Percentiles rank a stretch among this genome's conserved stretches.
Evolutionary conservation across 257 asterid species (phyloP).

Genomic region (Nicotiana attenuata): DNA sequence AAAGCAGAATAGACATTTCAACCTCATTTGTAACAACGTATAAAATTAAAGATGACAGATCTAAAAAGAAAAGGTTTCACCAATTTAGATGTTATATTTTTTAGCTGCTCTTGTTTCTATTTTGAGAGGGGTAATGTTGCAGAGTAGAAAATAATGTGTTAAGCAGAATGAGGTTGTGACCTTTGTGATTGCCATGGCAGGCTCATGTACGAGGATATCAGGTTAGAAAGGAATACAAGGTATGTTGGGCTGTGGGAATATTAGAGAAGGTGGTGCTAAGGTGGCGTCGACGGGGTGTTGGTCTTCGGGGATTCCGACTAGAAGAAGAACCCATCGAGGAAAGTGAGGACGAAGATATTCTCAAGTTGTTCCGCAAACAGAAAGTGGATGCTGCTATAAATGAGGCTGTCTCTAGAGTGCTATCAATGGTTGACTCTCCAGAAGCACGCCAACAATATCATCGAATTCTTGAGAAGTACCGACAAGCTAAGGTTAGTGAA

Average conservation of each 20-base stretch:
- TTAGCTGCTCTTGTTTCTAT: background rate
- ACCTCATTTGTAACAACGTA: background rate
- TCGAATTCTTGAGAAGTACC: slow-evolving; percentile 70
- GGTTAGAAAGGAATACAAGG: slow-evolving; percentile 68
- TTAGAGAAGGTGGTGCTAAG: slow-evolving; percentile 85
- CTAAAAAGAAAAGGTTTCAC: background rate
- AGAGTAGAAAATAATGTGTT: background rate
- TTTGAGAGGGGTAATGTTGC: background rate
- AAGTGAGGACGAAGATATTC: slow-evolving; percentile 69
- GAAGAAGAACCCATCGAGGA: slow-evolving; percentile 51
- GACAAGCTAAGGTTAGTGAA: slow-evolving; percentile 72
- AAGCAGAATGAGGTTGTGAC: slow-evolving; percentile 5
- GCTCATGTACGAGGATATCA: slow-evolving; percentile 97
- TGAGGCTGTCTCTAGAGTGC: slow-evolving; percentile 85
- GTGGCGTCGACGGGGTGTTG: slow-evolving; percentile 88
- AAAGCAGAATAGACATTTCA: background rate
- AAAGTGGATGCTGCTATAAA: slow-evolving; percentile 70
- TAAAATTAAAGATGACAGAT: background rate
- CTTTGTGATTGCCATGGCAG: slow-evolving; percentile 32
- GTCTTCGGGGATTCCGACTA: slow-evolving; percentile 65
- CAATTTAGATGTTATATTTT: background rate
- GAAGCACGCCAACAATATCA: slow-evolving; percentile 81
- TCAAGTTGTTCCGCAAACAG: slow-evolving; percentile 69
- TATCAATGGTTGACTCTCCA: slow-evolving; percentile 79
- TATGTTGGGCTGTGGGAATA: slow-evolving; percentile 91